Conservation (phyloP, 192 early-diverging fungal genomes). For the Linnemannia schmuckeri region DNA sequence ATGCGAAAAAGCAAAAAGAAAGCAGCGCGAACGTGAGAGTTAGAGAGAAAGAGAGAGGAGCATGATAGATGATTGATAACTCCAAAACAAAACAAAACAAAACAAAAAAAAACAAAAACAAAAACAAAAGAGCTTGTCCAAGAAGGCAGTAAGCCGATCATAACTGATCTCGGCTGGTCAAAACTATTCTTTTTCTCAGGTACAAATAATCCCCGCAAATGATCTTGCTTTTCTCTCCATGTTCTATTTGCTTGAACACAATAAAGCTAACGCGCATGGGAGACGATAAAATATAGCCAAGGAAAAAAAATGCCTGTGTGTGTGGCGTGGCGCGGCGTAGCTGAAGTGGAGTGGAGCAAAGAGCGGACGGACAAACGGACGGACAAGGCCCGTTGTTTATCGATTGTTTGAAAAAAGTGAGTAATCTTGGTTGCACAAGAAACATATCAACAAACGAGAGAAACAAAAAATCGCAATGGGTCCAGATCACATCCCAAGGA, state of each 20-base stretch:
- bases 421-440: not conserved
- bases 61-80: not conserved
- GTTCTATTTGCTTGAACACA: not conserved
- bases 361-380: not conserved
- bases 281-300: not conserved
- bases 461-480: not conserved
- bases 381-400: not conserved
- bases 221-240: not conserved
- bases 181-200: not conserved
- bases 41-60: not conserved
- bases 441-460: not conserved
- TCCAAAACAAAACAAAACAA: too few relatives aligned
- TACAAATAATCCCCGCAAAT: not conserved
- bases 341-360: not conserved
- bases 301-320: not conserved
- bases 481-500: too few relatives aligned
- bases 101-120: not conserved
- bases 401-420: not conserved
- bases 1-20: not conserved
- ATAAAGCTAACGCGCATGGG: not conserved
- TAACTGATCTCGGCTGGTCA: not conserved
- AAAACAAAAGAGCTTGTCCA: not conserved
- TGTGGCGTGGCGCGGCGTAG: not conserved
- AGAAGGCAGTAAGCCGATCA: slow-evolving; percentile 5
- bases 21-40: not conserved